Evolutionary conservation across 2,329 filamentous ascomycete genomes (phyloP), one percentile per base, ranked within the genome.

Genomic region (Cladosporium colombiae): DNA sequence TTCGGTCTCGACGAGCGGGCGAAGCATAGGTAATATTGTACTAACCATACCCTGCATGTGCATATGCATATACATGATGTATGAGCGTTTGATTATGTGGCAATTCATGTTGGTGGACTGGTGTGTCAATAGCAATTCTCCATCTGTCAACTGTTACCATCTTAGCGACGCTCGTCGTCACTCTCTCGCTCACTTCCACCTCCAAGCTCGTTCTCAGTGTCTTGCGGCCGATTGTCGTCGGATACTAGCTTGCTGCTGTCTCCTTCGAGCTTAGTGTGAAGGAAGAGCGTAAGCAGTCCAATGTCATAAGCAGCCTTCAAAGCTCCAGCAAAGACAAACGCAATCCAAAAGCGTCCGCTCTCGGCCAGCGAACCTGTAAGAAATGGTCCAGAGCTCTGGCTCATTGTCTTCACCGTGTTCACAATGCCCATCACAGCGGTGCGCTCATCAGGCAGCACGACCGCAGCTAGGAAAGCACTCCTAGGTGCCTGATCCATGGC

Each of bases 401-500:
- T 82, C 6, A 83, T 79, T 0, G 89, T 92, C 77, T 90, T 91
- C 31, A 89, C 84, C 0, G 89, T 85, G 68, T 91, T 91, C 3
- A 91, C 81, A 0, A 88, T 79, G 0, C 90, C 90, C 85, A 92
- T 88, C 13, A 91, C 85, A 0, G 88, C 88, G 0, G 90, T 92
- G 1, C 90, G 83, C 75, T 92, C 89, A 2, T 82, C 79, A 0
- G 89, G 83, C 11, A 85, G 82, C 3, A 92, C 82, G 0, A 88
- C 84, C 1, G 87, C 85, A 0, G 90, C 86, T 1, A 92, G 76
- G 74, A 92, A 92, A 0, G 90, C 90, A 3, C 86, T 84, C 10
- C 89, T 84, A 0, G 90, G 90, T 0, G 88, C 89, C 25, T 85
- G 83, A 70, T 92, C 90, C 89, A 92, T 92, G 58, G 82, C 87